These are phyloP conservation scores for Mycena pura DNA, from an alignment of 768 basidiomycete genomes.

Conservation along the genomic window DNA sequence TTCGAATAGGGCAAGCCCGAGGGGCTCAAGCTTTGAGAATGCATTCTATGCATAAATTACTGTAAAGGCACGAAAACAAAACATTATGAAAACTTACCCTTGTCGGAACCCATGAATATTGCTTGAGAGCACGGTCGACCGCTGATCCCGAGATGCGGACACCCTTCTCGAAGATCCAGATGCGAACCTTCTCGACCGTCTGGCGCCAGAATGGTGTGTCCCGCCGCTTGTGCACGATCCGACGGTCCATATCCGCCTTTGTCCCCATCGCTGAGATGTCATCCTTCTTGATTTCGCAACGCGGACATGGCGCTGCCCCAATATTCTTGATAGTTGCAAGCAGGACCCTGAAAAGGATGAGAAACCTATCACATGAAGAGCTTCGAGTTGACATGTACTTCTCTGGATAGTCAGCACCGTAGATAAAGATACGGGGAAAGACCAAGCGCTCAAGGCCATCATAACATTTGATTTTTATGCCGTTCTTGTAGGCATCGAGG, in stretches of 20 bases:
- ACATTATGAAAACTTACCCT: constrained; percentile 28
- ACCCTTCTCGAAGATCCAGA: constrained; percentile 19
- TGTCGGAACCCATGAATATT: constrained; percentile 28
- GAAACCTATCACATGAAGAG: neutral
- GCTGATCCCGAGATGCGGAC: neutral
- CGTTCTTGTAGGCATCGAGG: constrained; percentile 34
- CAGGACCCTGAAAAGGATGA: constrained; percentile 30
- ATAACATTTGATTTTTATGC: constrained; percentile 35
- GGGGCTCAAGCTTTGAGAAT: constrained; percentile 18
- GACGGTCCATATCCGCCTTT: constrained; percentile 17
- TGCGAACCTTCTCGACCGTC: constrained; percentile 17
- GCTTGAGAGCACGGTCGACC: constrained; percentile 20
- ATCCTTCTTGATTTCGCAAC: constrained; percentile 29
- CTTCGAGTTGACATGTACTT: constrained; percentile 35
- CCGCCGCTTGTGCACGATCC: constrained; percentile 11
- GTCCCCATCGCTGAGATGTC: constrained; percentile 39
- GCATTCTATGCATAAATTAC: constrained; percentile 25
- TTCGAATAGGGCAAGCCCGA: constrained; percentile 25
- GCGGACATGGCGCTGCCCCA: constrained; percentile 36
- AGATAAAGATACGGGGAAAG: constrained; percentile 40
- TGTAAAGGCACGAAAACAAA: neutral
- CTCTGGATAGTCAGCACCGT: constrained; percentile 46
- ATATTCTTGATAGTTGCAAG: constrained; percentile 28
- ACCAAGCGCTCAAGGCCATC: constrained; percentile 37
- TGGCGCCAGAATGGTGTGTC: constrained; percentile 7